phyloP scores from a whole-genome alignment of 2,329 filamentous ascomycete species.

The Penicillium digitatum region DNA sequence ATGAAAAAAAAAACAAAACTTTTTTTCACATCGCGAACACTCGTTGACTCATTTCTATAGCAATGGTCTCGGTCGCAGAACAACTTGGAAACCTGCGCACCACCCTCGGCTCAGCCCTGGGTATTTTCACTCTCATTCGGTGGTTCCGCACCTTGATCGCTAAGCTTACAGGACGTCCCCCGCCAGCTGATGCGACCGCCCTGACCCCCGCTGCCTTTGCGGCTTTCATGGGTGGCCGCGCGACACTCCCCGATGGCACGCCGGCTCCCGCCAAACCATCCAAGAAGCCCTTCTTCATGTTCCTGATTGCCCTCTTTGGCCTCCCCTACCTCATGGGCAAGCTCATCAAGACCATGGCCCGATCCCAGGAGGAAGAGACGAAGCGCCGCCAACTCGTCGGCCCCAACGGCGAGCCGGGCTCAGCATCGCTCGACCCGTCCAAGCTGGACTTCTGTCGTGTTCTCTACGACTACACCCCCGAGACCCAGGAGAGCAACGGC shows the following conservation, averaged over 20 bases:
- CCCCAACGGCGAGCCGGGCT: slow-evolving; percentile 45
- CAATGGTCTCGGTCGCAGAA: slow-evolving; percentile 97
- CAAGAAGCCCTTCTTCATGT: slow-evolving; percentile 94
- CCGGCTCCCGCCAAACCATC: slow-evolving; percentile 69
- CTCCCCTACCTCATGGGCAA: slow-evolving; percentile 97
- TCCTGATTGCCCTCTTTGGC: slow-evolving; percentile 88
- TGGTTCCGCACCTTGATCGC: slow-evolving; percentile 91
- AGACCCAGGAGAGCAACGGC: slow-evolving; percentile 59
- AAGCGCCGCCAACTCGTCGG: slow-evolving; percentile 50
- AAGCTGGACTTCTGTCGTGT: slow-evolving; percentile 97
- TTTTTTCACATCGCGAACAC: slow-evolving; percentile 12
- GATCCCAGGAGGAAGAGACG: slow-evolving; percentile 75
- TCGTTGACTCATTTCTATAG: slow-evolving; percentile 46
- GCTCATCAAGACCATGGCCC: slow-evolving; percentile 79
- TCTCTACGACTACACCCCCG: slow-evolving; percentile 88
- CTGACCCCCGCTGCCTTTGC: slow-evolving; percentile 91
- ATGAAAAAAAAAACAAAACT: neutral
- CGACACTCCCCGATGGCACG: slow-evolving; percentile 61
- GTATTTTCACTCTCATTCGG: slow-evolving; percentile 91
- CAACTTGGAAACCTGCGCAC: slow-evolving; percentile 92
- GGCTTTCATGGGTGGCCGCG: slow-evolving; percentile 70
- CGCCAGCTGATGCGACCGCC: slow-evolving; percentile 78
- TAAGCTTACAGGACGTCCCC: slow-evolving; percentile 86
- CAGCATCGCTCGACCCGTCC: slow-evolving; percentile 67
- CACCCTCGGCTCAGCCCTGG: slow-evolving; percentile 86